Evolutionary conservation across 306 rosid species (phyloP).

Genomic region (Prunus mongolica): DNA sequence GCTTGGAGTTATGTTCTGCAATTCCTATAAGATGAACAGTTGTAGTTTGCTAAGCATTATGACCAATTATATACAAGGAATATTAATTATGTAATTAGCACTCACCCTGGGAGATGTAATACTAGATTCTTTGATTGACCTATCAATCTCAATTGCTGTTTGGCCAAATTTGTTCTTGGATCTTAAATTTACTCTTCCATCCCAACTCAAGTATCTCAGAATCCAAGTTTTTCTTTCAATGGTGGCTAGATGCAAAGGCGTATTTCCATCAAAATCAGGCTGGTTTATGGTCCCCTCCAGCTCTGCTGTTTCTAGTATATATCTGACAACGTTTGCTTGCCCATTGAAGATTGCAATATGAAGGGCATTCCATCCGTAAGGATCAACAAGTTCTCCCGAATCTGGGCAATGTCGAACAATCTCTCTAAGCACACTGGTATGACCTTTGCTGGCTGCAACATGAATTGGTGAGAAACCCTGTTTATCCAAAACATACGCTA

Average conservation of each 20-base stretch:
- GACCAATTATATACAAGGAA: neutral
- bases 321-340: neutral
- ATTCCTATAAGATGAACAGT: neutral
- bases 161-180: neutral
- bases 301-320: neutral
- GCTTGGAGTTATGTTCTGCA: neutral
- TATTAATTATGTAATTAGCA: neutral
- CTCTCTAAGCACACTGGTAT: neutral
- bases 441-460: neutral
- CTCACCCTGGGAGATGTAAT: neutral
- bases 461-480: neutral
- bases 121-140: neutral
- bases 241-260: neutral
- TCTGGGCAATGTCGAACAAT: neutral
- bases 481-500: neutral
- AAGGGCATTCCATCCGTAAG: neutral
- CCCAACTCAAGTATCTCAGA: neutral
- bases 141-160: neutral
- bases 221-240: neutral
- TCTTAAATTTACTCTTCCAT: constrained; percentile 7
- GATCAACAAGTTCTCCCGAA: neutral
- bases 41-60: neutral
- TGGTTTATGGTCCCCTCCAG: neutral
- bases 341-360: neutral
- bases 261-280: constrained; percentile 4